Evolutionary conservation across 192 early-diverging fungal genomes (phyloP).

Genomic region (Martensiomyces pterosporus): DNA sequence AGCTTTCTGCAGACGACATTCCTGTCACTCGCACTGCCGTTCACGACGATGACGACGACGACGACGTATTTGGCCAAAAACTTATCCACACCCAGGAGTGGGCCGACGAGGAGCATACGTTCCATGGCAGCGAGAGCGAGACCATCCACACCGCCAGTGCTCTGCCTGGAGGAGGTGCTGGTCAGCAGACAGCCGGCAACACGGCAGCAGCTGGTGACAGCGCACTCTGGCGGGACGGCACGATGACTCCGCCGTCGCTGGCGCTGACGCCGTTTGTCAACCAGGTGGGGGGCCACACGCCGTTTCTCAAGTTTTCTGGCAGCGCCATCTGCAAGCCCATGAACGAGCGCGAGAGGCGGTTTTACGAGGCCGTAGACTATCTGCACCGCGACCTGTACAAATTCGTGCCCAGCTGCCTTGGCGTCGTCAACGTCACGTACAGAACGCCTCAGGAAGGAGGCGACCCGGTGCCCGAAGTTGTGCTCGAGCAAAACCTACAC

Average conservation of each 20-base stretch:
- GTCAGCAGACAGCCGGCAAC: too few species aligned
- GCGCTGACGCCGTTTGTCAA: constrained; percentile 75
- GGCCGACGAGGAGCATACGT: constrained; percentile 4
- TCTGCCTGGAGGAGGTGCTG: too few species aligned
- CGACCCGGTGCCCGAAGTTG: constrained; percentile 57
- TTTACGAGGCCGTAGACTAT: constrained; percentile 85
- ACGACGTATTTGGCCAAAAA: constrained; percentile 7
- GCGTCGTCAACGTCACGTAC: constrained; percentile 92
- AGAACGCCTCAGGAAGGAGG: constrained; percentile 32
- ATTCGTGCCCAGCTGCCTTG: constrained; percentile 90
- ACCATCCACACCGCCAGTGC: not conserved
- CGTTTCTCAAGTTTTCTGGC: constrained; percentile 93
- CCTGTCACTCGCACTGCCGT: not conserved
- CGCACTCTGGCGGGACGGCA: constrained; percentile 18
- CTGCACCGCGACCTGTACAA: constrained; percentile 72
- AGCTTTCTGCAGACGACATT: constrained; percentile 13
- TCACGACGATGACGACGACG: too few species aligned
- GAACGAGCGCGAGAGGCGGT: constrained; percentile 72
- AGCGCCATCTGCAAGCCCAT: constrained; percentile 96
- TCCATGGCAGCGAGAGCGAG: constrained; percentile 5
- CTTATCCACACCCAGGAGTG: constrained; percentile 3
- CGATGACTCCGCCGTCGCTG: constrained; percentile 55
- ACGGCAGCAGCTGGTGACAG: too few species aligned
- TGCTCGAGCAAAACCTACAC: constrained; percentile 87
- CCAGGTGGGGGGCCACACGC: constrained; percentile 95